These are phyloP conservation scores for Lepiota brunneoincarnata DNA, from an alignment of 768 basidiomycete genomes.

Conservation along the genomic window DNA sequence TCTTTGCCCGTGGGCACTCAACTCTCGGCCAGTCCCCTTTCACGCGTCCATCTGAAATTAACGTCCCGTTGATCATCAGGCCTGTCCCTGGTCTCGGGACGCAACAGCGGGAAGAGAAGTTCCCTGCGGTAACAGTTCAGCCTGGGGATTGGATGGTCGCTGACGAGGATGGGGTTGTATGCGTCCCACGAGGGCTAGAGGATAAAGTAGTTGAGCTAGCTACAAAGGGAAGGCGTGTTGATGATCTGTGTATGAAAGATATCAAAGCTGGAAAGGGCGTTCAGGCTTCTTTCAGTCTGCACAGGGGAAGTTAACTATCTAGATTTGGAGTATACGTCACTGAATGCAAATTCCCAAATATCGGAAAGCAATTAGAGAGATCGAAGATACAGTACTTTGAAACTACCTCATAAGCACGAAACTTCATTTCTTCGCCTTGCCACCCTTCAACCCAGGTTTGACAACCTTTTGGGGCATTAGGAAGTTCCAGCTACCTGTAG, in stretches of 20 bases:
- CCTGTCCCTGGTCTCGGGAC: background rate
- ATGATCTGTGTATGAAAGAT: slow-evolving; percentile 71
- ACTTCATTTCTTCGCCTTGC: slow-evolving; percentile 5
- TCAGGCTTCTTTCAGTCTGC: slow-evolving; percentile 72
- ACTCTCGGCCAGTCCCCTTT: slow-evolving; percentile 86
- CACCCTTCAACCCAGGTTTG: background rate
- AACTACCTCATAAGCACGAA: background rate
- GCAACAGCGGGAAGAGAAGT: slow-evolving; percentile 29
- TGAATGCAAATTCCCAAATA: slow-evolving; percentile 14
- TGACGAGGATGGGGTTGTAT: slow-evolving; percentile 88
- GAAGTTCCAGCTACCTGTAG: background rate
- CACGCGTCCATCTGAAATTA: slow-evolving; percentile 74
- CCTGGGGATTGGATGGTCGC: slow-evolving; percentile 86
- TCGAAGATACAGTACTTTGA: background rate
- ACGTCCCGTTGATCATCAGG: slow-evolving; percentile 56
- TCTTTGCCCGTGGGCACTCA: slow-evolving; percentile 79
- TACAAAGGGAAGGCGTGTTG: slow-evolving; percentile 56
- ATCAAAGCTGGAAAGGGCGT: slow-evolving; percentile 74
- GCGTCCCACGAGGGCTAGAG: slow-evolving; percentile 57
- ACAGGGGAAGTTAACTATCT: slow-evolving; percentile 49
- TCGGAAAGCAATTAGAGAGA: background rate
- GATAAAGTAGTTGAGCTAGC: slow-evolving; percentile 58
- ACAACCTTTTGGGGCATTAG: background rate
- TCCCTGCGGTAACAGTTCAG: slow-evolving; percentile 54
- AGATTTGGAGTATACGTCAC: slow-evolving; percentile 9